Percentiles rank a stretch among this genome's conserved stretches.
These are phyloP conservation scores for Elsinoe arachidis DNA, from an alignment of 2,329 filamentous ascomycete genomes.

Conservation along the genomic window DNA sequence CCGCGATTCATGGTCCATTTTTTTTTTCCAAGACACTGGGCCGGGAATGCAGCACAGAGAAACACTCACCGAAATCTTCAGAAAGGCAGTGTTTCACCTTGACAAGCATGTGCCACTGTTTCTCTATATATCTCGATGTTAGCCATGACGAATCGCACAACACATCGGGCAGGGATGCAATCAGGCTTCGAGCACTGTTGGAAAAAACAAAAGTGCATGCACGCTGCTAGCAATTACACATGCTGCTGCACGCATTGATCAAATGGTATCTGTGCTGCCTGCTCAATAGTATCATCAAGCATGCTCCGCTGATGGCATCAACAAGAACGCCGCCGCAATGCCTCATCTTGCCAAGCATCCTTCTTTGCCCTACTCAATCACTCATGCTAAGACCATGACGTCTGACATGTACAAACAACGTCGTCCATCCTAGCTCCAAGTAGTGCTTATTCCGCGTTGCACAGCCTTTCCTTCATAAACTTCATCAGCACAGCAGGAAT, in stretches of 20 bases:
- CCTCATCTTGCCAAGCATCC: neutral
- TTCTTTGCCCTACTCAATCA: neutral
- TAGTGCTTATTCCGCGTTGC: constrained; percentile 31
- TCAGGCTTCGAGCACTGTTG: neutral
- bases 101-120: neutral
- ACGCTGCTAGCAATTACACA: neutral
- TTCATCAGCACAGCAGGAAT: constrained; percentile 74
- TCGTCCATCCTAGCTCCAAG: neutral
- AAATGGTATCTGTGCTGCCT: constrained; percentile 12
- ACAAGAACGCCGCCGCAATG: constrained; percentile 5
- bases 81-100: neutral
- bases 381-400: constrained; percentile 8
- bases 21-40: constrained; percentile 5
- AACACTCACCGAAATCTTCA: neutral
- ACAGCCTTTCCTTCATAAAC: constrained; percentile 76
- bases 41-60: neutral
- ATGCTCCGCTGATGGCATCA: neutral
- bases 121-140: neutral
- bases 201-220: neutral
- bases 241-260: constrained; percentile 2
- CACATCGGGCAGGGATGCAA: neutral
- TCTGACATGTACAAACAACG: neutral
- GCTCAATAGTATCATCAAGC: neutral
- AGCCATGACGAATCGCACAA: neutral
- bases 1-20: neutral